Percentiles rank a stretch among this genome's conserved stretches.
Evolutionary conservation across 2,329 filamentous ascomycete genomes (phyloP).

Genomic region (Exophiala oligosperma): DNA sequence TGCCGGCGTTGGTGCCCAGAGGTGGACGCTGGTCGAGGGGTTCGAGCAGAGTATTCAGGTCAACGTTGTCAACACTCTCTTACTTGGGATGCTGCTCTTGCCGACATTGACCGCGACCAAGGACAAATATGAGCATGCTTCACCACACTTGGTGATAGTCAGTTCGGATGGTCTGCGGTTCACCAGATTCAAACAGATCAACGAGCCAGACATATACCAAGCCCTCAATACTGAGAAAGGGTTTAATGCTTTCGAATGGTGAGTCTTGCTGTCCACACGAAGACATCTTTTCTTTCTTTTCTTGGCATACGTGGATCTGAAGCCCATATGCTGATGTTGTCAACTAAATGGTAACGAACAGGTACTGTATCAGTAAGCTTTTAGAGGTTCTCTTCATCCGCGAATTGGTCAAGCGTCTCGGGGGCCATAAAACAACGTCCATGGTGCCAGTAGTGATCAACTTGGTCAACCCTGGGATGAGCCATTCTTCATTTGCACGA

Average conservation of each 20-base stretch:
- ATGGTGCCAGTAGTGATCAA: slow-evolving; percentile 26
- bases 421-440: background rate
- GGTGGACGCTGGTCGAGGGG: slow-evolving; percentile 16
- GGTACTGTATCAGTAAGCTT: slow-evolving; percentile 25
- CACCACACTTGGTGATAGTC: slow-evolving; percentile 27
- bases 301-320: background rate
- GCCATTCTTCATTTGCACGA: slow-evolving; percentile 20
- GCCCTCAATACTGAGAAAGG: slow-evolving; percentile 14
- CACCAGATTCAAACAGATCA: slow-evolving; percentile 24
- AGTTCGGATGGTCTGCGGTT: slow-evolving; percentile 27
- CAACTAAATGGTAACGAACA: background rate
- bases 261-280: background rate
- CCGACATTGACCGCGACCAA: slow-evolving; percentile 28
- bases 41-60: slow-evolving; percentile 32
- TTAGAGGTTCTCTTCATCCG: slow-evolving; percentile 25
- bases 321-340: background rate
- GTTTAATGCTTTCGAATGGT: slow-evolving; percentile 11
- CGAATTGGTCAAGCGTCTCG: slow-evolving; percentile 19
- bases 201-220: slow-evolving; percentile 21
- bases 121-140: slow-evolving; percentile 6
- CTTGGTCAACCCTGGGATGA: slow-evolving; percentile 30
- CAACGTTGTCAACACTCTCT: slow-evolving; percentile 32
- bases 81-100: slow-evolving; percentile 28
- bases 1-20: slow-evolving; percentile 35
- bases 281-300: background rate